Base-by-base conservation (phyloP, 495 filamentous ascomycete genomes). In the Saxophila tyrrhenica region DNA sequence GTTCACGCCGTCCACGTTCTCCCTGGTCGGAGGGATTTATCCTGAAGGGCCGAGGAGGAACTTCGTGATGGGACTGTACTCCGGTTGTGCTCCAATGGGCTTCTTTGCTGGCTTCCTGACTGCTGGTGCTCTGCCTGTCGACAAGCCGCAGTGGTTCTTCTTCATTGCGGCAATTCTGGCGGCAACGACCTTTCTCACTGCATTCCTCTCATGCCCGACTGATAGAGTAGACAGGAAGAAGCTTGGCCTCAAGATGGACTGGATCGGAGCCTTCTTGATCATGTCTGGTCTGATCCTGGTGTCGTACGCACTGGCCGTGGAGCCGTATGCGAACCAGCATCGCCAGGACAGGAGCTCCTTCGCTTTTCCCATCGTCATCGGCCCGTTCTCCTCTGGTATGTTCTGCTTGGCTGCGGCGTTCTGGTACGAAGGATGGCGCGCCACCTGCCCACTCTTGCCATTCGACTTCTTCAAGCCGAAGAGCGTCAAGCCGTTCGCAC, bases 1-100 rank as follows among this genome's bases (percentile, higher is more conserved):
- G 0, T 88, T 86, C 47, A 69, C 92, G 20, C 88, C 89, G 2
- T 80, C 84, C 2, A 78, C 85, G 8, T 76, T 95, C n/a, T 85
- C 87, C 76, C 76, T 95, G 22, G 67, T 95, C 11, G 85, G 86
- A 1, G 83, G 81, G 61, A 79, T 80, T 1, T 95, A 95, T 62
- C 75, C 88, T 5, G 87, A 89, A 0, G 89, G 89, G 0, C 87
- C 86, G 7, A 73, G 89, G 16, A 94, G 92, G 70, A 95, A 95
- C 61, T 59, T 92, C 16, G 79, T 92, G 0, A 92, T 94, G 65
- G 81, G 82, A 41, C 64, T 92, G 0, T 94, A 90, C 65, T 85
- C 87, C 1, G 84, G 83, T 0, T 81, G 80, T 55, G 87, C 89
- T 0, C 82, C 84, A 0, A 57, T 91, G 0, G 89, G 89, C 0